Evolutionary conservation across 257 asterid genomes (phyloP).

Genomic region (Petunia axillaris): DNA sequence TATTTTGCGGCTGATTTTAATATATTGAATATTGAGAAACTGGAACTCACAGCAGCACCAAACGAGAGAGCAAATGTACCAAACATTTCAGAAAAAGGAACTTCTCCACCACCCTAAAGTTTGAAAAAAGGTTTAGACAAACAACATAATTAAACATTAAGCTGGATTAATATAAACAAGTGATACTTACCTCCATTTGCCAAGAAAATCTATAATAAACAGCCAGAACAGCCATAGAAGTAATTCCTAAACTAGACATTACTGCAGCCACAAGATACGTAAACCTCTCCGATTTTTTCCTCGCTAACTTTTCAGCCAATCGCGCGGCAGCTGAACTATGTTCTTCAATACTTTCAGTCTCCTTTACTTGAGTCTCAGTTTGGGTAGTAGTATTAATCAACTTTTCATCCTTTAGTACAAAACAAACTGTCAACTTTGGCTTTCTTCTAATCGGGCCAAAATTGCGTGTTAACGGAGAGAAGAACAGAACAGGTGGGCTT

Average conservation of each 20-base stretch:
- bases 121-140: not conserved
- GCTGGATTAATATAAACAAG: not conserved
- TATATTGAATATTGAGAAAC: not conserved
- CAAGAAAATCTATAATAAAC: slow-evolving; percentile 86
- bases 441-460: slow-evolving; percentile 29
- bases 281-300: slow-evolving; percentile 84
- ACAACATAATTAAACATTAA: not conserved
- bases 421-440: slow-evolving; percentile 50
- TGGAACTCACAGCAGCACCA: slow-evolving; percentile 89
- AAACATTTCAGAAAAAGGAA: slow-evolving; percentile 88
- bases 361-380: slow-evolving; percentile 21
- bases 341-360: slow-evolving; percentile 39
- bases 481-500: slow-evolving; percentile 25
- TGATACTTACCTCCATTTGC: slow-evolving; percentile 85
- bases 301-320: slow-evolving; percentile 61
- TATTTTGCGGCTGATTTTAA: not conserved
- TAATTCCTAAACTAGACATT: slow-evolving; percentile 86
- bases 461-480: slow-evolving; percentile 33
- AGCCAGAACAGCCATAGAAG: slow-evolving; percentile 78
- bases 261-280: slow-evolving; percentile 93
- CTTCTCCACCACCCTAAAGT: slow-evolving; percentile 57
- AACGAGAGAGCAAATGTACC: slow-evolving; percentile 94
- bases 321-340: slow-evolving; percentile 36
- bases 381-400: slow-evolving; percentile 14
- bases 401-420: slow-evolving; percentile 59